Evolutionary conservation across 805 yeast genomes (phyloP).

Genomic region (Starmera caribaea): DNA sequence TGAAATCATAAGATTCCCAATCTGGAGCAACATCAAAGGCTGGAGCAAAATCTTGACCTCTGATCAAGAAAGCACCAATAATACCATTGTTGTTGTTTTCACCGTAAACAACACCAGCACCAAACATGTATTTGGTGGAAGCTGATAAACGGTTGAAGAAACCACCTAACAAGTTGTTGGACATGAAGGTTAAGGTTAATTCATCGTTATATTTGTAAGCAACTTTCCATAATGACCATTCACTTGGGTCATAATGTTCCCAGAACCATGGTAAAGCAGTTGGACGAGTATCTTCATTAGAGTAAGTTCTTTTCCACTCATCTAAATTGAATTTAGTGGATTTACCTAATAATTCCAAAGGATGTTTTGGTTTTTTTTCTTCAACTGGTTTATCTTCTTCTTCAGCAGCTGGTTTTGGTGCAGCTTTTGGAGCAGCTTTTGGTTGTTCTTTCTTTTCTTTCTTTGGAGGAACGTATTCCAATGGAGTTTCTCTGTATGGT

Average conservation of each 20-base stretch:
- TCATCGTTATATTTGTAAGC: constrained; percentile 97
- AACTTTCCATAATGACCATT: constrained; percentile 93
- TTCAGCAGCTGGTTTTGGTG: constrained; percentile 31
- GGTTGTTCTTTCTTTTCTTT: constrained; percentile 37
- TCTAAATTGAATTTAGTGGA: constrained; percentile 60
- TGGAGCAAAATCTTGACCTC: constrained; percentile 87
- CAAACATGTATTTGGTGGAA: constrained; percentile 91
- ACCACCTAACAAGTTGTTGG: constrained; percentile 96
- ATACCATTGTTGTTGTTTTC: constrained; percentile 98
- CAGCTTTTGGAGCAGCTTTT: constrained; percentile 28
- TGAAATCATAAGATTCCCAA: constrained; percentile 89
- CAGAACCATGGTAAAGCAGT: constrained; percentile 97
- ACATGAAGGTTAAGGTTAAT: constrained; percentile 94
- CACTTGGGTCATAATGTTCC: constrained; percentile 85
- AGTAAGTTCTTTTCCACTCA: constrained; percentile 94
- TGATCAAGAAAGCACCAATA: constrained; percentile 86
- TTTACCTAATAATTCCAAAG: constrained; percentile 76
- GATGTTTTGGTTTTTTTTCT: constrained; percentile 82
- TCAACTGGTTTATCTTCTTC: constrained; percentile 33
- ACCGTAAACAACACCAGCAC: constrained; percentile 91
- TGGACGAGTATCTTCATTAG: constrained; percentile 94
- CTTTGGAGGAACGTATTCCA: constrained; percentile 67
- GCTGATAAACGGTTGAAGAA: constrained; percentile 92
- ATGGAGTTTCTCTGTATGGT: constrained; percentile 54
- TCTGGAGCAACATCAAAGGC: constrained; percentile 99